Percentiles rank a stretch among this genome's conserved stretches.
Evolutionary conservation across 345 rosid genomes (phyloP).

Genomic region (Raphanus sativus): DNA sequence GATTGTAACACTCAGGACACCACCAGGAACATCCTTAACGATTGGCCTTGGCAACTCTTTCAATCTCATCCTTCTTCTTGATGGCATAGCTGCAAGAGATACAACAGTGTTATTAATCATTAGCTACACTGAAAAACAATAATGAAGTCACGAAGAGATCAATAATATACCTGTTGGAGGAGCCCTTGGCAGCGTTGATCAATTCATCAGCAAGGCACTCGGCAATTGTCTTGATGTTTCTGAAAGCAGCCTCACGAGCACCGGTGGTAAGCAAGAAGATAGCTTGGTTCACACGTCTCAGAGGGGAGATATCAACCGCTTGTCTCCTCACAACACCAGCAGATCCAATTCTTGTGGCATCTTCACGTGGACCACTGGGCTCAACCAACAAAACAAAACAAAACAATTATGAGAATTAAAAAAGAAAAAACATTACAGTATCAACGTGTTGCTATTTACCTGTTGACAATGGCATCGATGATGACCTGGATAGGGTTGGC

Average conservation of each 20-base stretch:
- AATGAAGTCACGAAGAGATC: background rate
- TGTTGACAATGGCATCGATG: slow-evolving; percentile 76
- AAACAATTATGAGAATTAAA: slow-evolving; percentile 1
- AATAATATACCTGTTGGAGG: slow-evolving; percentile 63
- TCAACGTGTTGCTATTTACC: slow-evolving; percentile 36
- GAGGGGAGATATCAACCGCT: slow-evolving; percentile 84
- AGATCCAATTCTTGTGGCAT: slow-evolving; percentile 81
- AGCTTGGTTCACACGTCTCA: slow-evolving; percentile 77
- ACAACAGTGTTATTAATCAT: no score
- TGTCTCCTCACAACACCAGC: slow-evolving; percentile 91
- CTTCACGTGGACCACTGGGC: slow-evolving; percentile 78
- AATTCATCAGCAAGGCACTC: slow-evolving; percentile 94
- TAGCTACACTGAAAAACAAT: background rate
- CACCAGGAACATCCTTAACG: no score
- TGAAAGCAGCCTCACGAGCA: slow-evolving; percentile 82
- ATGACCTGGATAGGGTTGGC: slow-evolving; percentile 73
- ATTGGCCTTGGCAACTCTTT: slow-evolving; percentile 87
- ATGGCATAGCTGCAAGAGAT: slow-evolving; percentile 61
- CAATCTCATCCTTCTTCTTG: slow-evolving; percentile 86
- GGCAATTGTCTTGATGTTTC: slow-evolving; percentile 80
- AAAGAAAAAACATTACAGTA: background rate
- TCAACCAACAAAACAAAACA: slow-evolving; percentile 2
- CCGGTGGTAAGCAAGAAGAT: slow-evolving; percentile 73
- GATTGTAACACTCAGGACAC: no score
- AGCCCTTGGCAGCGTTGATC: slow-evolving; percentile 87